Conservation (phyloP, 78 protist species). For the Chrysochromulina parva region DNA sequence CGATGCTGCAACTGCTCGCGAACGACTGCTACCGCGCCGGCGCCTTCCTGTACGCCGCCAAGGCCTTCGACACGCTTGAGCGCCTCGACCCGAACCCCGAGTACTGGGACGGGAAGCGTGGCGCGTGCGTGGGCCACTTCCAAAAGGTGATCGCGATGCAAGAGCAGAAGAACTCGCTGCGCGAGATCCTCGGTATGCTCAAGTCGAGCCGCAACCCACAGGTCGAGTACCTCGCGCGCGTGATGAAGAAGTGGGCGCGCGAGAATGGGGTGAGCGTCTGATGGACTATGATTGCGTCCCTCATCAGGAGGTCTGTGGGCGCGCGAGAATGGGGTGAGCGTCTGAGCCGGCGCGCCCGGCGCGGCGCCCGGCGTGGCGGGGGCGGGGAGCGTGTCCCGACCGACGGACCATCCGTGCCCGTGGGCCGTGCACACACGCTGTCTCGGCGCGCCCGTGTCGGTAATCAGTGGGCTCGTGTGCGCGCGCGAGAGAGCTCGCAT, state of each 20-base stretch:
- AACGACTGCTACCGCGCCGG: slow-evolving; percentile 86
- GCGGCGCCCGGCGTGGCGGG: no score
- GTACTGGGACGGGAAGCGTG: slow-evolving; percentile 80
- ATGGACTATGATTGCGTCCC: neutral
- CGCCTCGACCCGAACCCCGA: slow-evolving; percentile 76
- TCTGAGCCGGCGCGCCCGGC: no score
- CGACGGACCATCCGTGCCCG: no score
- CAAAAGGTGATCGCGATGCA: slow-evolving; percentile 65
- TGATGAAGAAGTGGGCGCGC: slow-evolving; percentile 46
- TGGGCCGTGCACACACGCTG: no score
- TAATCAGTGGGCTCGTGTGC: no score
- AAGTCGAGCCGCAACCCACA: slow-evolving; percentile 41
- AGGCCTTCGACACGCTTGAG: slow-evolving; percentile 88
- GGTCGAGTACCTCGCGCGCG: slow-evolving; percentile 38
- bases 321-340: no score
- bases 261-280: slow-evolving; percentile 24
- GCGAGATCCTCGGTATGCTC: slow-evolving; percentile 62
- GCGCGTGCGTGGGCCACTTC: slow-evolving; percentile 78
- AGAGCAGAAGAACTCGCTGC: slow-evolving; percentile 55
- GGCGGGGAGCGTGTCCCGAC: no score
- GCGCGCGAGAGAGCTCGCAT: no score
- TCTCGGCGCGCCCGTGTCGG: no score
- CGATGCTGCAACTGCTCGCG: slow-evolving; percentile 75
- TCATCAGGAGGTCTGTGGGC: no score
- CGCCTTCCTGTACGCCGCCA: slow-evolving; percentile 71